These are phyloP conservation scores for Cladosporium sp. DNA, from an alignment of 2,329 filamentous ascomycete species.

Conservation along the genomic window DNA sequence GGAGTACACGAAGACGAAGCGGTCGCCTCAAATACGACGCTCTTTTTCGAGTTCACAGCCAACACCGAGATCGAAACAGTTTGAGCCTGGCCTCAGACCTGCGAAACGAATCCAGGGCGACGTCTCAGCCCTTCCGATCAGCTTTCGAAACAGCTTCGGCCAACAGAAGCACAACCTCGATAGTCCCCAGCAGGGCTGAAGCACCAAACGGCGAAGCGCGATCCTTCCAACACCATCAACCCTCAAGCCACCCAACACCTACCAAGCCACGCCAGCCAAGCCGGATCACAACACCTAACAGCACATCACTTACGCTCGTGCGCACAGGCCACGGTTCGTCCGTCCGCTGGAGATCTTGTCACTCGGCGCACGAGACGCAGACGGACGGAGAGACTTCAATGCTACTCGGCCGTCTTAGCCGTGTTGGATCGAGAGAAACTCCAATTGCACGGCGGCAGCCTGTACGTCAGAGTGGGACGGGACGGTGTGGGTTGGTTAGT, in stretches of 20 bases:
- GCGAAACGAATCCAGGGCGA: neutral
- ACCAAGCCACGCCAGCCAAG: constrained; percentile 4
- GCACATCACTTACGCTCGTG: constrained; percentile 2
- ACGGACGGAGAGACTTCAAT: neutral
- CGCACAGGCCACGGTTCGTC: constrained; percentile 2
- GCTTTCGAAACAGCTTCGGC: neutral
- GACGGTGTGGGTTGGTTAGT: neutral
- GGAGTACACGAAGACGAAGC: too few species aligned
- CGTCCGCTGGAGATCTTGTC: neutral
- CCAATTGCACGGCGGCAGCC: neutral
- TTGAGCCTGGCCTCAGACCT: neutral
- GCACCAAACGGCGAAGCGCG: neutral
- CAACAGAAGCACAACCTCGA: neutral
- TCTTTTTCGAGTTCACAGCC: too few species aligned
- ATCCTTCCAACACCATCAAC: neutral
- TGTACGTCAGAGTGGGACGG: neutral
- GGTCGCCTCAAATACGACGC: too few species aligned
- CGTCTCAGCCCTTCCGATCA: neutral
- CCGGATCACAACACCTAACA: neutral
- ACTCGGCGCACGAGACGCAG: neutral
- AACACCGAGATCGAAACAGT: neutral
- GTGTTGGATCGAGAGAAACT: neutral
- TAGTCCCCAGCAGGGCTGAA: constrained; percentile 1
- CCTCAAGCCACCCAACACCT: neutral
- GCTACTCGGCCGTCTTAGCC: neutral